phyloP scores from a whole-genome alignment of 345 rosid genomes.

The Lumnitzera racemosa region DNA sequence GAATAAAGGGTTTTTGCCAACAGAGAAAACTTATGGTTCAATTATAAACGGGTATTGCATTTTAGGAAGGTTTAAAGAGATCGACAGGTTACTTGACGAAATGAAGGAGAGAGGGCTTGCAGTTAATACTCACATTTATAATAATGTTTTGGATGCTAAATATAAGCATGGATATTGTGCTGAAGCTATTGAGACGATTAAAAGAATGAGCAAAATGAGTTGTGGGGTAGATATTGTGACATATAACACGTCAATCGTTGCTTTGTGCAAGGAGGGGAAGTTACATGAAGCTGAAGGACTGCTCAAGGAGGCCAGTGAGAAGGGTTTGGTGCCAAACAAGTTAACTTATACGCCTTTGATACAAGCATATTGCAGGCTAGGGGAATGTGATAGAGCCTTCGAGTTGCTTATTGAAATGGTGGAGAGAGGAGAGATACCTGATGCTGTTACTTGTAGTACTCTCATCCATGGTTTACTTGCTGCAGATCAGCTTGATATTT shows the following conservation, averaged over 20 bases:
- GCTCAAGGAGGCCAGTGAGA: slow-evolving; percentile 48
- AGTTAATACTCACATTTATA: slow-evolving; percentile 36
- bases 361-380: slow-evolving; percentile 40
- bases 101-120: slow-evolving; percentile 52
- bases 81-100: slow-evolving; percentile 55
- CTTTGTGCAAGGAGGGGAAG: slow-evolving; percentile 47
- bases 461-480: slow-evolving; percentile 67
- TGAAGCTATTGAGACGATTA: slow-evolving; percentile 27
- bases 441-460: slow-evolving; percentile 64
- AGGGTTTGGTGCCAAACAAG: slow-evolving; percentile 40
- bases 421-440: slow-evolving; percentile 61
- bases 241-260: slow-evolving; percentile 49
- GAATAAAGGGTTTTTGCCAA: slow-evolving; percentile 65
- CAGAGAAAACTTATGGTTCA: slow-evolving; percentile 52
- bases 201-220: slow-evolving; percentile 43
- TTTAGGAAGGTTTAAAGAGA: slow-evolving; percentile 42
- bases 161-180: slow-evolving; percentile 40
- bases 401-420: slow-evolving; percentile 62
- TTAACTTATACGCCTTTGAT: slow-evolving; percentile 55
- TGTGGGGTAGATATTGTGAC: slow-evolving; percentile 67
- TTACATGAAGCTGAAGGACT: slow-evolving; percentile 46
- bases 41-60: slow-evolving; percentile 56
- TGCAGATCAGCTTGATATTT: slow-evolving; percentile 58
- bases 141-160: slow-evolving; percentile 49
- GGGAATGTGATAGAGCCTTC: slow-evolving; percentile 39